These are phyloP conservation scores for Evernia prunastri DNA, from an alignment of 495 filamentous ascomycete species.

Conservation along the genomic window DNA sequence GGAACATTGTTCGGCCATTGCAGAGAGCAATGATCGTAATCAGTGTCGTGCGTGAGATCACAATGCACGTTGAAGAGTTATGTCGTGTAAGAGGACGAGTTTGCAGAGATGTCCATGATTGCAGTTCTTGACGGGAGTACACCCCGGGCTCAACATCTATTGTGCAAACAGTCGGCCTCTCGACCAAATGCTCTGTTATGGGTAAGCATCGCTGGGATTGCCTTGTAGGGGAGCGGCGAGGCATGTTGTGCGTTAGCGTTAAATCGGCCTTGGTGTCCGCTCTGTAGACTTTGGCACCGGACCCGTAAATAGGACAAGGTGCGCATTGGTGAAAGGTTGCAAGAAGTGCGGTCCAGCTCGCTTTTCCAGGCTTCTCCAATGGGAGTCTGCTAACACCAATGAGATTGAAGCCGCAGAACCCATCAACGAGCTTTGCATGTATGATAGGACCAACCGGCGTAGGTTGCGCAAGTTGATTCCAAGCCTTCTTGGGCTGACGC, in stretches of 20 bases:
- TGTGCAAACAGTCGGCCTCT: neutral
- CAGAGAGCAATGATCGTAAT: slow-evolving; percentile 31
- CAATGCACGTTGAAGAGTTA: slow-evolving; percentile 1
- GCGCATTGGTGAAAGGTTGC: slow-evolving; percentile 16
- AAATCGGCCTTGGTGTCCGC: neutral
- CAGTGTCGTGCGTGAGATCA: slow-evolving; percentile 33
- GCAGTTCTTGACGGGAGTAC: neutral
- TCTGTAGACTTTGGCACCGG: neutral
- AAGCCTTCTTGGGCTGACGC: slow-evolving; percentile 23
- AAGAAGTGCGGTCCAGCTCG: slow-evolving; percentile 24
- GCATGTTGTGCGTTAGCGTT: no score
- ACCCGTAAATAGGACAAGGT: neutral
- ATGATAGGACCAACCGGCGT: slow-evolving; percentile 30
- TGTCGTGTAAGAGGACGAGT: slow-evolving; percentile 6
- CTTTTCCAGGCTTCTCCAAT: slow-evolving; percentile 16
- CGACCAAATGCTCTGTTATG: neutral
- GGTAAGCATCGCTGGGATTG: no score
- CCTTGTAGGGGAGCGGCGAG: no score
- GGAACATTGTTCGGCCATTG: slow-evolving; percentile 31
- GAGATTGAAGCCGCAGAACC: slow-evolving; percentile 25
- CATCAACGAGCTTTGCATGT: slow-evolving; percentile 24
- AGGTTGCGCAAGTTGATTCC: slow-evolving; percentile 25
- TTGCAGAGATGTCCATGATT: slow-evolving; percentile 12
- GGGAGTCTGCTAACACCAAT: slow-evolving; percentile 23
- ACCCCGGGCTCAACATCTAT: neutral